Evolutionary conservation across 2,329 filamentous ascomycete genomes (phyloP), one percentile per base, ranked within the genome.

Genomic region (Cryphonectria nitschkei): DNA sequence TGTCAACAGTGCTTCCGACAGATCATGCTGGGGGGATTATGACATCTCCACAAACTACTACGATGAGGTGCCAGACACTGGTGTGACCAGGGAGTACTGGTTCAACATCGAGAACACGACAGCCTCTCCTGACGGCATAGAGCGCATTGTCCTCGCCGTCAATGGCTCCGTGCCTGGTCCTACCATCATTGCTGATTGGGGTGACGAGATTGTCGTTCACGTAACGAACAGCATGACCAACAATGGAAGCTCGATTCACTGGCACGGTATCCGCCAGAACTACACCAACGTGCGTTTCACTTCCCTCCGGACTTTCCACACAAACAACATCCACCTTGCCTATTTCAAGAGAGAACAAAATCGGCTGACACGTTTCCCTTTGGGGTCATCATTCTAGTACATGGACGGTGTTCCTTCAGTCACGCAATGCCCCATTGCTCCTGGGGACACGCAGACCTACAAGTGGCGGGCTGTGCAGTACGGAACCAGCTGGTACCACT

Each of bases 211-310:
- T n/a, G 78, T 89, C 29, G 84, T 90, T 68, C 87, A 90, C 56
- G 84, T 91, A 68, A 84, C 88, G 78, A 92, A 93, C 76, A 82
- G 84, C n/a, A 62, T 73, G 67, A 82, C 88, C 1, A 84, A 84
- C 11, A 88, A 91, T 75, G 85, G 81, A n/a, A 88, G 88, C 29
- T 85, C 82, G 68, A 81, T 93, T 41, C 91, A 93, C 77, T 93
- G 90, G 77, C 91, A 93, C 76, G 91, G 91, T 16, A 81, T 92
- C 68, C 90, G 85, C 75, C 88, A 90, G 76, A 89, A 89, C 75
- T 87, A 86, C 9, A 90, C 88, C 5, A 82, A 87, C 74, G 88
- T 85, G 84, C 84, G 65, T 14, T 60, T 50, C 26, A 19, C 26
- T 41, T 64, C 16, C n/a, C 37, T 39, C n/a, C 67, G 43, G 26